A percentile compares a stretch with the other conserved stretches of the same genome.
Evolutionary conservation across 2,329 filamentous ascomycete species (phyloP).

Genomic region (Nothophaeocryptopus gaeumannii): DNA sequence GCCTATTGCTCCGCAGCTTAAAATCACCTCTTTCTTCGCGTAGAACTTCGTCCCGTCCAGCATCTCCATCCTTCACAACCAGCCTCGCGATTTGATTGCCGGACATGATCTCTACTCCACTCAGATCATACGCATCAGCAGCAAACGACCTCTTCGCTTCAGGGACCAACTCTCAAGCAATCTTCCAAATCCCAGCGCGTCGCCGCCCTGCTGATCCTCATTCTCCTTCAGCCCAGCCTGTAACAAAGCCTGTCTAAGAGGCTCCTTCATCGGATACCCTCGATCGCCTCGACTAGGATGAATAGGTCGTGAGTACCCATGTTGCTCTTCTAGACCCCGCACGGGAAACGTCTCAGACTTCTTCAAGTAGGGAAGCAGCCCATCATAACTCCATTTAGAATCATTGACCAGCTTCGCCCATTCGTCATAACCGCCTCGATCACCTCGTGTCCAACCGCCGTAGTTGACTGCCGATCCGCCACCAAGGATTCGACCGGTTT

Average conservation of each 20-base stretch:
- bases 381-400: slow-evolving; percentile 27
- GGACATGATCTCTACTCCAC: slow-evolving; percentile 49
- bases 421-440: slow-evolving; percentile 26
- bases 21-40: slow-evolving; percentile 40
- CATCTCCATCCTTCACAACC: slow-evolving; percentile 44
- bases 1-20: slow-evolving; percentile 41
- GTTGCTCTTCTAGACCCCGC: neutral
- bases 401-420: slow-evolving; percentile 37
- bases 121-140: slow-evolving; percentile 5
- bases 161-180: slow-evolving; percentile 8
- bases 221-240: neutral
- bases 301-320: slow-evolving; percentile 8
- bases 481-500: slow-evolving; percentile 8
- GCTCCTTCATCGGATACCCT: slow-evolving; percentile 6
- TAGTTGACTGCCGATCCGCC: slow-evolving; percentile 10
- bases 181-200: neutral
- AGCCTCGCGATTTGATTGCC: slow-evolving; percentile 49
- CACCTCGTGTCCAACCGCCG: slow-evolving; percentile 10
- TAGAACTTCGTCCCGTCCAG: slow-evolving; percentile 14
- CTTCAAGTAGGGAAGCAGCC: slow-evolving; percentile 25
- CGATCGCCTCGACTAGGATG: slow-evolving; percentile 2
- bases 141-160: neutral
- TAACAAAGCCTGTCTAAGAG: slow-evolving; percentile 3
- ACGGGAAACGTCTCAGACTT: slow-evolving; percentile 9
- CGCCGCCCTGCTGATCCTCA: slow-evolving; percentile 2